Percentiles rank a stretch among this genome's conserved stretches.
Evolutionary conservation across 116 monocot genomes (phyloP).

Genomic region (Iris pallida): DNA sequence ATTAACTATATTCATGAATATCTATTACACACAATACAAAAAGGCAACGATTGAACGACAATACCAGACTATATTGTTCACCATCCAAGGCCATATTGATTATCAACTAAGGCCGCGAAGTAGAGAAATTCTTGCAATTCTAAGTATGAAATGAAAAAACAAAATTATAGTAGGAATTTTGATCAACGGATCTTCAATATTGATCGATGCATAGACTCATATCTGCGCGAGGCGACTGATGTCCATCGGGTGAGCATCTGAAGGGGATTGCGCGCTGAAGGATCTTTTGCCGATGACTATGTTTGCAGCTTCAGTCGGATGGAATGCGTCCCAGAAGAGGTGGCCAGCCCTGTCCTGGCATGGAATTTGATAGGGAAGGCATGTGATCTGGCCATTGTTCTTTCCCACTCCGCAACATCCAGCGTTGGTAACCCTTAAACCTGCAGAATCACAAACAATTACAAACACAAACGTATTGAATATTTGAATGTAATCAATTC

Average conservation of each 20-base stretch:
- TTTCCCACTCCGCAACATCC: constrained; percentile 62
- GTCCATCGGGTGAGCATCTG: constrained; percentile 45
- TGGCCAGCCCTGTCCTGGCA: constrained; percentile 36
- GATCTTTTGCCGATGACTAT: constrained; percentile 32
- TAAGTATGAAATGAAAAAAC: too few relatives aligned
- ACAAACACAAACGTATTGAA: neutral
- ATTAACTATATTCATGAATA: too few relatives aligned
- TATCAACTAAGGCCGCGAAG: too few relatives aligned
- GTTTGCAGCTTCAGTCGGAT: constrained; percentile 44
- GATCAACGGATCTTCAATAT: too few relatives aligned
- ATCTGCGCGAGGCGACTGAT: constrained; percentile 29
- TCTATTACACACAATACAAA: too few relatives aligned
- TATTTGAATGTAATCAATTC: too few relatives aligned
- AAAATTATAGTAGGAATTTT: too few relatives aligned
- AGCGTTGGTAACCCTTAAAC: constrained; percentile 32
- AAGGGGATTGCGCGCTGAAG: constrained; percentile 30
- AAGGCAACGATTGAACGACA: too few relatives aligned
- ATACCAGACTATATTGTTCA: too few relatives aligned
- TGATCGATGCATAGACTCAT: neutral
- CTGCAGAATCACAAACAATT: constrained; percentile 7
- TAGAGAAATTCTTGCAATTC: too few relatives aligned
- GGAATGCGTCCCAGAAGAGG: constrained; percentile 55
- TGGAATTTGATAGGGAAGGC: constrained; percentile 46
- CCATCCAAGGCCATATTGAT: too few relatives aligned
- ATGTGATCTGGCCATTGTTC: constrained; percentile 55